Evolutionary conservation across 2,329 filamentous ascomycete genomes (phyloP).

Genomic region (Parascedosporium putredinis): DNA sequence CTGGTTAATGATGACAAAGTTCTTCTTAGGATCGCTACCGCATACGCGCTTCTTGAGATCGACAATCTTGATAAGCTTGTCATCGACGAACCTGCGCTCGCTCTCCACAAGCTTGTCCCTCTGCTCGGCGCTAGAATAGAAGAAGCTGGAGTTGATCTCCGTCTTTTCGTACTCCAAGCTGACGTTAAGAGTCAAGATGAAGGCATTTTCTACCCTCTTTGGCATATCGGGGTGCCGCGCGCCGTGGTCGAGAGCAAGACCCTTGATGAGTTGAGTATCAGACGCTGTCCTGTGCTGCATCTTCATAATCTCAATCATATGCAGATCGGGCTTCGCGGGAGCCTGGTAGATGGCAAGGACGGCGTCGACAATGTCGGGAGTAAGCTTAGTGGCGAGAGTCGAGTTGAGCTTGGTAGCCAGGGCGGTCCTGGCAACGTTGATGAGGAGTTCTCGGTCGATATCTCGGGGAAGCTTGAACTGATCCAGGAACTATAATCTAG

Average conservation of each 20-base stretch:
- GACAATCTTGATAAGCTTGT: constrained; percentile 94
- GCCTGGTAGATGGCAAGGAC: constrained; percentile 89
- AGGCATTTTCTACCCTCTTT: constrained; percentile 89
- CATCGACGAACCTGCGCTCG: constrained; percentile 88
- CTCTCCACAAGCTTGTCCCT: constrained; percentile 96
- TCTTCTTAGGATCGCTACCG: constrained; percentile 84
- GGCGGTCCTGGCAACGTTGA: constrained; percentile 88
- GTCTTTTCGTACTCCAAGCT: constrained; percentile 98
- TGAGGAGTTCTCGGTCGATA: constrained; percentile 85
- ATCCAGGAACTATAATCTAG: constrained; percentile 67
- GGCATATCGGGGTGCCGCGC: constrained; percentile 98
- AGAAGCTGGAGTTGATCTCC: constrained; percentile 98
- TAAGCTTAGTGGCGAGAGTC: constrained; percentile 80
- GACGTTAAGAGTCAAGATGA: constrained; percentile 90
- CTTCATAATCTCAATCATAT: constrained; percentile 99
- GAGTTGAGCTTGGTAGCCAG: constrained; percentile 91
- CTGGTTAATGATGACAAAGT: constrained; percentile 97
- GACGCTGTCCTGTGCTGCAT: constrained; percentile 97
- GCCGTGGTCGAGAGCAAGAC: constrained; percentile 87
- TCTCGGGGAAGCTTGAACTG: constrained; percentile 80
- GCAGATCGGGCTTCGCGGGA: constrained; percentile 85
- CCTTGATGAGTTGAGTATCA: constrained; percentile 91
- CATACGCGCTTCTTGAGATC: constrained; percentile 97
- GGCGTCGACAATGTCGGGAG: constrained; percentile 89
- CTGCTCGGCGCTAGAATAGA: constrained; percentile 95